Conservation (phyloP, 768 basidiomycete species). For the Phylloporus sp. region DNA sequence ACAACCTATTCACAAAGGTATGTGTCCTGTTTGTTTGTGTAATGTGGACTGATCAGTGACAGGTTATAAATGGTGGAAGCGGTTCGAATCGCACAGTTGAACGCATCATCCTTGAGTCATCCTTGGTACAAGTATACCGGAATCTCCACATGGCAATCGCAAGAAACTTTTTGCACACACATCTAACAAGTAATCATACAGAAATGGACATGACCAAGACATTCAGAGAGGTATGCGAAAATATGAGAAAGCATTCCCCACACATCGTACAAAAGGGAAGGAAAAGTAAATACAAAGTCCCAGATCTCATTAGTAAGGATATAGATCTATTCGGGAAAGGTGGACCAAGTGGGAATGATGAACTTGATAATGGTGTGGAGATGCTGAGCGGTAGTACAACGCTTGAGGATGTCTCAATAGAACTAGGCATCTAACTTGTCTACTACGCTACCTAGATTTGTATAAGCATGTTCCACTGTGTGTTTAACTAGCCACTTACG, state of each 20-base stretch:
- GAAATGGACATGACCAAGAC: neutral
- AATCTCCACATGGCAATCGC: neutral
- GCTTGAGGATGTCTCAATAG: neutral
- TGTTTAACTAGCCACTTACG: no score
- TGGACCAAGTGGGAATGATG: neutral
- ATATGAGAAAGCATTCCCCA: neutral
- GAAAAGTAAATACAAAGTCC: neutral
- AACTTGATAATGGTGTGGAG: neutral
- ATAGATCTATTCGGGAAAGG: neutral
- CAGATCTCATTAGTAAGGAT: neutral
- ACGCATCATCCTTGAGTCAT: neutral
- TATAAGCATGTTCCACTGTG: no score
- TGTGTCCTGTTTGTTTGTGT: no score
- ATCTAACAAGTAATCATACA: neutral
- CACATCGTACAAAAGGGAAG: neutral
- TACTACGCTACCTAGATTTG: no score
- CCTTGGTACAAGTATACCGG: neutral
- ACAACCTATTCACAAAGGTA: slow-evolving; percentile 1
- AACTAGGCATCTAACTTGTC: neutral
- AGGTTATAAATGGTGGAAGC: slow-evolving; percentile 1
- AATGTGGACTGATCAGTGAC: no score
- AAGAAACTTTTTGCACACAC: neutral
- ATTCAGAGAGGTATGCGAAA: neutral
- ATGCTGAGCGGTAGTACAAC: neutral
- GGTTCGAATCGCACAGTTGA: neutral